Percentiles rank a stretch among this genome's conserved stretches.
phyloP scores from a whole-genome alignment of 306 rosid species.

The Lithocarpus polystachyus region DNA sequence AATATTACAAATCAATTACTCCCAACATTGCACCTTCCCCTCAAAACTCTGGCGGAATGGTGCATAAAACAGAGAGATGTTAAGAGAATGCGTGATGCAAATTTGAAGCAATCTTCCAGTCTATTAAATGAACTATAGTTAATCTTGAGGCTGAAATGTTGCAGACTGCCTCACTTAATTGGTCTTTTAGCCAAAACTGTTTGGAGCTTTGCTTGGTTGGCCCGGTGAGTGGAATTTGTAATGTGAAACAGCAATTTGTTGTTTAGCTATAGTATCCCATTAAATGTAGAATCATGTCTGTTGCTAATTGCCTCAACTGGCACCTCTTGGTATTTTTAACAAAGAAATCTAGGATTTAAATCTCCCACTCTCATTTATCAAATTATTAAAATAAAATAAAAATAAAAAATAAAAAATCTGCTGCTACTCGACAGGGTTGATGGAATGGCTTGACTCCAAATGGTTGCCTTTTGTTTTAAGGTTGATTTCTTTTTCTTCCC shows the following conservation, averaged over 20 bases:
- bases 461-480: neutral
- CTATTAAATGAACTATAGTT: neutral
- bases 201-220: neutral
- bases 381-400: too few relatives aligned
- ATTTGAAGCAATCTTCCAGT: neutral
- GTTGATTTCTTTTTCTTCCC: neutral
- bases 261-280: neutral
- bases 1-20: neutral
- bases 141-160: neutral
- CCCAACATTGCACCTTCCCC: neutral
- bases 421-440: neutral
- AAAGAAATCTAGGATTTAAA: too few relatives aligned
- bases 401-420: too few relatives aligned
- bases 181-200: neutral
- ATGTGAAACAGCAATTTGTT: neutral
- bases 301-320: too few relatives aligned
- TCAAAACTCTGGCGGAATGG: neutral
- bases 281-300: neutral
- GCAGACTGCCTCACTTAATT: neutral
- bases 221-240: neutral
- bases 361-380: too few relatives aligned
- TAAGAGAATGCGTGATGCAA: neutral
- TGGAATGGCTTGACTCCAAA: neutral
- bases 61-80: neutral
- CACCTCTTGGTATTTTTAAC: too few relatives aligned